A percentile compares a stretch with the other conserved stretches of the same genome.
These are phyloP conservation scores for Pythium sukuiense DNA, from an alignment of 352 stramenopile species.

Conservation along the genomic window DNA sequence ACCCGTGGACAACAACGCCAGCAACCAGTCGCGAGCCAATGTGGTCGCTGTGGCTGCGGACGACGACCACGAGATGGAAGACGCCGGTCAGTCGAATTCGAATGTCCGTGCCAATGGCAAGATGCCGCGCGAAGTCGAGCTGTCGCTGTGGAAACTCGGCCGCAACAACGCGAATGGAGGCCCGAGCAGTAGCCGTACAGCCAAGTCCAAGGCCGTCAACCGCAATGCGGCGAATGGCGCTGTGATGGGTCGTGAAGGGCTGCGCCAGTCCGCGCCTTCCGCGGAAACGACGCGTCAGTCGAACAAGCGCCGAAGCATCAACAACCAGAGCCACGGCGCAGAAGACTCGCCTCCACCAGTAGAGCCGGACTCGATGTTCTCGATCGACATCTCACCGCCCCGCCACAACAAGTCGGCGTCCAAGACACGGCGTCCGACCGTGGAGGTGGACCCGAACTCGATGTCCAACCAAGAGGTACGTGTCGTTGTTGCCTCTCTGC, in stretches of 20 bases:
- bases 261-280: neutral
- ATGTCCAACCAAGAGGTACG: slow-evolving; percentile 12
- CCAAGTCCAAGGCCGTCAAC: slow-evolving; percentile 22
- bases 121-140: slow-evolving; percentile 14
- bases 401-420: slow-evolving; percentile 10
- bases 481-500: neutral
- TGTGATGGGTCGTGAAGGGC: slow-evolving; percentile 15
- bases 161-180: slow-evolving; percentile 15
- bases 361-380: slow-evolving; percentile 20
- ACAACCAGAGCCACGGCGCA: neutral
- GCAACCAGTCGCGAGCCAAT: slow-evolving; percentile 6
- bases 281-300: neutral
- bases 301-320: neutral
- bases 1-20: slow-evolving; percentile 18
- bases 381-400: slow-evolving; percentile 24
- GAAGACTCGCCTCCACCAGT: neutral
- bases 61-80: slow-evolving; percentile 21
- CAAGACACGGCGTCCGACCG: slow-evolving; percentile 14
- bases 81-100: slow-evolving; percentile 4
- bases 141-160: slow-evolving; percentile 28
- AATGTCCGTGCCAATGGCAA: slow-evolving; percentile 9
- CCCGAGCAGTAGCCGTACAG: neutral
- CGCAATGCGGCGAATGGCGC: slow-evolving; percentile 9
- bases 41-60: slow-evolving; percentile 16
- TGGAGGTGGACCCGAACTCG: slow-evolving; percentile 12